Evolutionary conservation across 2,329 filamentous ascomycete genomes (phyloP).

Genomic region (Periconia sp.): DNA sequence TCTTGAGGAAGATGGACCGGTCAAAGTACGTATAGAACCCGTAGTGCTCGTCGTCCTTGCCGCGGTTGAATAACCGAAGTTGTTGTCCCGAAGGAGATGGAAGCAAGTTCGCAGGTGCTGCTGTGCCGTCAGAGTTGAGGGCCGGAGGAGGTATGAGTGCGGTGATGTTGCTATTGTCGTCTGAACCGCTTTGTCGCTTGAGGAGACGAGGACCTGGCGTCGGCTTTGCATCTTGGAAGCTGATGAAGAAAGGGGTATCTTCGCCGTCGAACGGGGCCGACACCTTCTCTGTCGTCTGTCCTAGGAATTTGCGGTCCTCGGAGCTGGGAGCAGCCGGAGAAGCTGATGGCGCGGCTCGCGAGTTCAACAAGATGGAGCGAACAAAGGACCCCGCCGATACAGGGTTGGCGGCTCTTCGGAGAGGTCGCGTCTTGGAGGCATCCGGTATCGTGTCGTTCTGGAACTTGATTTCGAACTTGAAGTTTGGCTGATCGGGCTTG

Average conservation of each 20-base stretch:
- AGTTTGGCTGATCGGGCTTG: conserved; percentile 70
- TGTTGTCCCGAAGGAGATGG: conserved; percentile 72
- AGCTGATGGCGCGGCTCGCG: conserved; percentile 44
- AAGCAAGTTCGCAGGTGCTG: conserved; percentile 70
- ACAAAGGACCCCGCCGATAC: conserved; percentile 42
- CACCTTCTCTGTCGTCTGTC: conserved; percentile 80
- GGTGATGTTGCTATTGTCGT: conserved; percentile 47
- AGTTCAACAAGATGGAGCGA: conserved; percentile 28
- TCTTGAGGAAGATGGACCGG: conserved; percentile 79
- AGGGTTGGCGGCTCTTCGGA: conserved; percentile 64
- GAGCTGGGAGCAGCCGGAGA: conserved; percentile 61
- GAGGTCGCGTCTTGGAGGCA: conserved; percentile 28
- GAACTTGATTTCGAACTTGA: conserved; percentile 73
- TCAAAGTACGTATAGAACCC: conserved; percentile 93
- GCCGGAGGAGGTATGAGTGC: conserved; percentile 64
- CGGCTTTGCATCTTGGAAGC: conserved; percentile 56
- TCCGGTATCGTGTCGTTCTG: conserved; percentile 52
- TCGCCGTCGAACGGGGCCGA: conserved; percentile 75
- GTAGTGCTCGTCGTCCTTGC: conserved; percentile 79
- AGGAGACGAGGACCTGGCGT: conserved; percentile 26
- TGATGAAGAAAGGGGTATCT: conserved; percentile 85
- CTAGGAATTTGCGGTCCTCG: conserved; percentile 77
- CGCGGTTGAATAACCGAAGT: conserved; percentile 81
- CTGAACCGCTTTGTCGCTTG: conserved; percentile 38
- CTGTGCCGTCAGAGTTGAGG: conserved; percentile 68